A percentile compares a stretch with the other conserved stretches of the same genome.
phyloP scores from a whole-genome alignment of 164 flowering plant species.

The Vitis cinerea region DNA sequence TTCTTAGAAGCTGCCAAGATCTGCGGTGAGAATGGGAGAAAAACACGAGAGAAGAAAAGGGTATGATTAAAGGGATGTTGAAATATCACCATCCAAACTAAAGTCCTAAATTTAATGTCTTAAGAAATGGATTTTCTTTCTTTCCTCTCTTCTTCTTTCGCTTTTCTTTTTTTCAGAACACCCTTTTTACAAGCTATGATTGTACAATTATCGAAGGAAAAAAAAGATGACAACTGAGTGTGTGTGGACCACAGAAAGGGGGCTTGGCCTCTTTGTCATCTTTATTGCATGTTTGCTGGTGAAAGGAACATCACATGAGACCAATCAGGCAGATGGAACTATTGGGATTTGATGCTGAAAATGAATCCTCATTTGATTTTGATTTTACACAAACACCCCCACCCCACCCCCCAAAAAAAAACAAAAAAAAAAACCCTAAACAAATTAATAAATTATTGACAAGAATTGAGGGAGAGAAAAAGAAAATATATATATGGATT shows the following conservation, averaged over 20 bases:
- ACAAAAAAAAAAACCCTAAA: too few relatives aligned
- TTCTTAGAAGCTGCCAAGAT: neutral
- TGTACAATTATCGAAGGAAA: conserved; percentile 13
- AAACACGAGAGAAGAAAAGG: neutral
- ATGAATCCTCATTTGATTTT: conserved; percentile 9
- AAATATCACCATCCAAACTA: conserved; percentile 23
- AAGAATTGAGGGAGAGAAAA: too few relatives aligned
- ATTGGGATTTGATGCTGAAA: conserved; percentile 28
- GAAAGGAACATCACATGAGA: conserved; percentile 25
- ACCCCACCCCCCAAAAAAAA: too few relatives aligned
- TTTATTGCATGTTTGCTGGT: conserved; percentile 9
- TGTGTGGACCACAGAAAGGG: conserved; percentile 16
- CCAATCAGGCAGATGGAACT: conserved; percentile 18
- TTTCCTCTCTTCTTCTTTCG: neutral
- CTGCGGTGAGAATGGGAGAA: neutral
- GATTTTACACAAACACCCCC: too few relatives aligned
- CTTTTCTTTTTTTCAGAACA: neutral
- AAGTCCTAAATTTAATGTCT: neutral
- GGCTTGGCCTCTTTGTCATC: conserved; percentile 10
- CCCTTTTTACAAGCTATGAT: conserved; percentile 12
- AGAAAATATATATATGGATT: too few relatives aligned
- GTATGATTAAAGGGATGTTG: conserved; percentile 11
- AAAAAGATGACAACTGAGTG: neutral
- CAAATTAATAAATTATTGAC: too few relatives aligned
- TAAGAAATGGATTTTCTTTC: neutral